phyloP scores from a whole-genome alignment of 345 rosid species.

The Syzygium grande region DNA sequence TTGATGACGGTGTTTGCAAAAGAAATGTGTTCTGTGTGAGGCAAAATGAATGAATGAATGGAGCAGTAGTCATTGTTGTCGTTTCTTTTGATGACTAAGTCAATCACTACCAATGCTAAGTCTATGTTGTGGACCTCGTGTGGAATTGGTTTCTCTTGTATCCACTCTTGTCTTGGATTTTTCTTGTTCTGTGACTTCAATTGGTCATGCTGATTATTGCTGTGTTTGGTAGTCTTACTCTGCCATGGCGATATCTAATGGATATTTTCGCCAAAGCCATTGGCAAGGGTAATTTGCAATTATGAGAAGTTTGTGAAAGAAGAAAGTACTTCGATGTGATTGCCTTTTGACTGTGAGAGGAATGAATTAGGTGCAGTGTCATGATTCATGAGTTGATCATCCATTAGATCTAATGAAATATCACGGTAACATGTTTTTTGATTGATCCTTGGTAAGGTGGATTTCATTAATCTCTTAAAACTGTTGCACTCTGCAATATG shows the following conservation, averaged over 20 bases:
- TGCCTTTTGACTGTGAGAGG: background rate
- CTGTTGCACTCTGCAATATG: background rate
- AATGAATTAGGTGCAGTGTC: background rate
- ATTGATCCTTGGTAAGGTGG: accelerated
- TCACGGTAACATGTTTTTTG: background rate
- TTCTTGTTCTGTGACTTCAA: background rate
- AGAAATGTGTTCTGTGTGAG: no score
- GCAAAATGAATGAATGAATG: no score
- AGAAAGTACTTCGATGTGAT: background rate
- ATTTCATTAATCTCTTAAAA: background rate
- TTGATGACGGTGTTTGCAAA: no score
- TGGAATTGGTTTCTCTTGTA: no score
- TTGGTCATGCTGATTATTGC: background rate
- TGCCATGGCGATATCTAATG: background rate
- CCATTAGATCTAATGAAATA: background rate
- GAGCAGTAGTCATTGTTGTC: no score
- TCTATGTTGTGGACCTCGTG: no score
- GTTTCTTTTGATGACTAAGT: no score
- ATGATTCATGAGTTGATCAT: background rate
- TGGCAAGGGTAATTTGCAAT: background rate
- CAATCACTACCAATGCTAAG: no score
- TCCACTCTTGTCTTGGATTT: background rate
- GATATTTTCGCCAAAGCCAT: accelerated
- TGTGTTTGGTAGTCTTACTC: background rate
- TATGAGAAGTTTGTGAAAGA: background rate